Conservation (phyloP, 768 basidiomycete genomes). For the Amanita molliuscula region DNA sequence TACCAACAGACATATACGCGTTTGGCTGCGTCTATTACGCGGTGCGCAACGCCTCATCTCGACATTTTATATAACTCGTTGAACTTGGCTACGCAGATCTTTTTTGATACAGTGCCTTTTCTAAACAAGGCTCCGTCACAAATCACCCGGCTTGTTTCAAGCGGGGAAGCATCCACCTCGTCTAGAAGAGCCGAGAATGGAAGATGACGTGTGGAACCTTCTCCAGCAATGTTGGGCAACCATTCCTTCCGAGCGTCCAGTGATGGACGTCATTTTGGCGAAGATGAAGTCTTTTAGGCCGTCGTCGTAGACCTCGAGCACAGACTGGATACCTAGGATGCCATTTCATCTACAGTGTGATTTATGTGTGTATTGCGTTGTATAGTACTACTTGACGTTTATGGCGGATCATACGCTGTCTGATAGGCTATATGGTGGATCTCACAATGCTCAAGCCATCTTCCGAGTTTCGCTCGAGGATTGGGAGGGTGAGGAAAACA, state of each 20-base stretch:
- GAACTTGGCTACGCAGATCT: background rate
- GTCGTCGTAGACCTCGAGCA: too few species aligned
- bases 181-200: background rate
- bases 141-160: background rate
- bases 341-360: too few species aligned
- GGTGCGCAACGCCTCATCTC: background rate
- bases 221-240: background rate
- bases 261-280: background rate
- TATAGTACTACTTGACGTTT: too few species aligned
- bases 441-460: background rate
- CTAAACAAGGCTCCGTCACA: too few species aligned
- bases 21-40: conserved; percentile 3
- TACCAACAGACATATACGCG: conserved; percentile 1
- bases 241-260: background rate
- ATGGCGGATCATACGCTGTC: too few species aligned
- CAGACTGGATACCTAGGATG: too few species aligned
- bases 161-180: background rate
- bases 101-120: background rate
- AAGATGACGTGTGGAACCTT: background rate
- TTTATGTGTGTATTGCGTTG: too few species aligned
- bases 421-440: conserved; percentile 1
- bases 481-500: too few species aligned
- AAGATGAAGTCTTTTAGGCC: too few species aligned
- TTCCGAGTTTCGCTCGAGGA: background rate
- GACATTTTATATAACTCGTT: background rate